Conservation (phyloP, 2,329 filamentous ascomycete genomes). For the Botrytis cinerea region DNA sequence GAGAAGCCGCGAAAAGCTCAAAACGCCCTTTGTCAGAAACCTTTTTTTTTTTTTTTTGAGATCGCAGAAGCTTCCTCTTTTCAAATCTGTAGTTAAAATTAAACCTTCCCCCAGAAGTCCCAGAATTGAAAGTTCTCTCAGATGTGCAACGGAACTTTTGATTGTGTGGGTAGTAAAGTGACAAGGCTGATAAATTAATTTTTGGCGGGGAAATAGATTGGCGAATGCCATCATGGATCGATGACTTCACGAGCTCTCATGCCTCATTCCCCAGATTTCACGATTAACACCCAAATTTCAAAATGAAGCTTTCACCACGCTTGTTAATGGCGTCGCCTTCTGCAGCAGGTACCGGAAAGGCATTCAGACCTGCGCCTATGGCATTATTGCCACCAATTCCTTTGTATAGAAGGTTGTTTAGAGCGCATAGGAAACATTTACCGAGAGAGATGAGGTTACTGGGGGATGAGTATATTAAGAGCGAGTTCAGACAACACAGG, state of each 20-base stretch:
- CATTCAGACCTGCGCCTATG: constrained; percentile 36
- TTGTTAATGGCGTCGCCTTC: constrained; percentile 37
- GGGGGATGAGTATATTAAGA: constrained; percentile 91
- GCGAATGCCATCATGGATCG: constrained; percentile 10
- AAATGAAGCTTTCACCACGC: constrained; percentile 35
- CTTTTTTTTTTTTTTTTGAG: background rate
- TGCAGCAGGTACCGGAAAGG: constrained; percentile 30
- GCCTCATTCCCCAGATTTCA: constrained; percentile 9
- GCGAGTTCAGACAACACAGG: constrained; percentile 84
- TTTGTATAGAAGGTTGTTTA: constrained; percentile 83
- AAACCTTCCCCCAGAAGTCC: background rate
- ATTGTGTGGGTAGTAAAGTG: background rate
- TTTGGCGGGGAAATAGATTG: constrained; percentile 20
- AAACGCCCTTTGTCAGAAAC: background rate
- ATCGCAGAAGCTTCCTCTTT: background rate
- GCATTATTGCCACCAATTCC: constrained; percentile 56
- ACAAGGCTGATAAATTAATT: constrained; percentile 24
- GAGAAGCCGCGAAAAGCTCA: background rate
- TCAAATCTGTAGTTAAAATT: background rate
- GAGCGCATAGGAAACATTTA: constrained; percentile 80
- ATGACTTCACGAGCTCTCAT: constrained; percentile 19
- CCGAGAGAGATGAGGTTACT: constrained; percentile 74
- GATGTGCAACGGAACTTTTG: background rate
- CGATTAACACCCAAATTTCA: constrained; percentile 2
- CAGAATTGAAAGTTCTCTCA: background rate